These are phyloP conservation scores for Apiospora arundinis DNA, from an alignment of 2,329 filamentous ascomycete genomes.

Conservation along the genomic window DNA sequence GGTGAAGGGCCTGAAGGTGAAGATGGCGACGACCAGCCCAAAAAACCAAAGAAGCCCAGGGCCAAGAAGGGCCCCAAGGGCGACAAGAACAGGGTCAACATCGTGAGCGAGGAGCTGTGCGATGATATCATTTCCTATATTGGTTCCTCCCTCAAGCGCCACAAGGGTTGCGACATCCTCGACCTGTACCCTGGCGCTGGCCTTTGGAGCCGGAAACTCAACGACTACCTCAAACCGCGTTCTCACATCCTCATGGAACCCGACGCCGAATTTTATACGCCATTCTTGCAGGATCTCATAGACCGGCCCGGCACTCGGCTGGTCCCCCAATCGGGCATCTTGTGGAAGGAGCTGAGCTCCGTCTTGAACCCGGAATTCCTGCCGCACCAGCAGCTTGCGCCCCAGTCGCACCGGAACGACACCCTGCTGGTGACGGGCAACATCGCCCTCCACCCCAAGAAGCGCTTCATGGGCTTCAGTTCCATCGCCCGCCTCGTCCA, in stretches of 20 bases:
- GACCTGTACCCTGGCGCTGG: conserved; percentile 85
- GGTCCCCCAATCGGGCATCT: conserved; percentile 62
- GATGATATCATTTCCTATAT: conserved; percentile 74
- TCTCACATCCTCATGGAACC: conserved; percentile 85
- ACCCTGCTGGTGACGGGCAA: conserved; percentile 77
- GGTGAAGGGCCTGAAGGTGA: not conserved
- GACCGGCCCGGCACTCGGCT: conserved; percentile 55
- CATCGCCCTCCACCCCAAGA: conserved; percentile 60
- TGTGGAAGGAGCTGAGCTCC: conserved; percentile 64
- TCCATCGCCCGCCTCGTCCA: conserved; percentile 64
- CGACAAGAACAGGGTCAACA: conserved; percentile 55
- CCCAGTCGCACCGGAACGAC: conserved; percentile 64
- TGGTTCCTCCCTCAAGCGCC: conserved; percentile 69
- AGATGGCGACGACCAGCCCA: not conserved
- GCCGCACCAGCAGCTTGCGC: conserved; percentile 57
- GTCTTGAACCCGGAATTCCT: conserved; percentile 58
- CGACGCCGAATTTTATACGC: conserved; percentile 61
- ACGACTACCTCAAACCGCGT: conserved; percentile 77
- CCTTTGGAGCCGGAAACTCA: conserved; percentile 78
- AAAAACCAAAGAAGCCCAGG: not conserved
- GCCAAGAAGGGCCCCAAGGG: conserved; percentile 24
- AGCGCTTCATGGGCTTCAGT: conserved; percentile 56
- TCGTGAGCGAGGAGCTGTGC: conserved; percentile 59
- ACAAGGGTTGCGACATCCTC: conserved; percentile 82
- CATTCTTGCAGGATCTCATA: conserved; percentile 66